Evolutionary conservation across 2,329 filamentous ascomycete genomes (phyloP).

Genomic region (Paecilomyces dactylethromorphus): DNA sequence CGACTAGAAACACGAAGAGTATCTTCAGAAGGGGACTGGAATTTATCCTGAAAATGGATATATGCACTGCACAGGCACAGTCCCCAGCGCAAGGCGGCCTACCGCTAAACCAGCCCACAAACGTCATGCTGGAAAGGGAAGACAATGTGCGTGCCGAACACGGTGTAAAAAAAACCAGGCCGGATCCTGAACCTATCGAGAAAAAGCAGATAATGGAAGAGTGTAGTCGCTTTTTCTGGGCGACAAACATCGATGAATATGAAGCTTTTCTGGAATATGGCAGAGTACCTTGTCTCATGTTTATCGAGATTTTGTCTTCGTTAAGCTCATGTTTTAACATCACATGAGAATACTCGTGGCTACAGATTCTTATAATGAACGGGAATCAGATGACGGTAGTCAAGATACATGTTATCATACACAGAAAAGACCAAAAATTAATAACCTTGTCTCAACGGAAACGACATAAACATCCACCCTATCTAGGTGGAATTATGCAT

Average conservation of each 20-base stretch:
- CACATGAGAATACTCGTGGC: background rate
- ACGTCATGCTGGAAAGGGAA: too few species aligned
- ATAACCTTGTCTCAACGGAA: background rate
- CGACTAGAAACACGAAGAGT: background rate
- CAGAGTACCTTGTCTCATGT: background rate
- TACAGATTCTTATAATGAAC: background rate
- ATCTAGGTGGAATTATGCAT: background rate
- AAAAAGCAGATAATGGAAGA: background rate
- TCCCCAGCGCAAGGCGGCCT: too few species aligned
- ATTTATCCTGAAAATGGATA: background rate
- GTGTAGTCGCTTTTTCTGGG: background rate
- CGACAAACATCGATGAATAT: background rate
- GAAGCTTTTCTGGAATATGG: background rate
- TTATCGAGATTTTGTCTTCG: background rate
- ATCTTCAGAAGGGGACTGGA: background rate
- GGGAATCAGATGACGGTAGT: background rate
- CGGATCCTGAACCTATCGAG: background rate
- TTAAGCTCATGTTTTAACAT: background rate
- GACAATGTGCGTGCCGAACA: background rate
- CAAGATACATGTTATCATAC: background rate
- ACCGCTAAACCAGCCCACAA: too few species aligned
- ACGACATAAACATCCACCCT: background rate
- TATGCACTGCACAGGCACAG: background rate
- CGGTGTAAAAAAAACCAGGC: background rate
- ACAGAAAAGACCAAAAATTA: background rate